These are phyloP conservation scores for Candida arabinofermentans DNA, from an alignment of 805 yeast genomes.

Conservation along the genomic window DNA sequence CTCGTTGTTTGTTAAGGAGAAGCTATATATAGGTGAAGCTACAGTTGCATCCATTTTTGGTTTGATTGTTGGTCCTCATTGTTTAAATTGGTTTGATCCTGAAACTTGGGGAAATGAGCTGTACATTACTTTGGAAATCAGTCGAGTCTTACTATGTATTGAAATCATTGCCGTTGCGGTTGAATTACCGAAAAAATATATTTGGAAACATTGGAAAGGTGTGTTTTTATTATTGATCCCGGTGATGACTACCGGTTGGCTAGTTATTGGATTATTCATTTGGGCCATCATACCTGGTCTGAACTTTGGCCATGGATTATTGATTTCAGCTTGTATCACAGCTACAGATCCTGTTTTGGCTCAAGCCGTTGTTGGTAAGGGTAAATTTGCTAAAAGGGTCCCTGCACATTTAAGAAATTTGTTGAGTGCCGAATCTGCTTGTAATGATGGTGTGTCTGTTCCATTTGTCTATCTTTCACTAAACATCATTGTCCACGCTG, in stretches of 20 bases:
- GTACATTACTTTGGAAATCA: slow-evolving; percentile 51
- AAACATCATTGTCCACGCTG: slow-evolving; percentile 46
- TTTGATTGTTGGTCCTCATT: slow-evolving; percentile 55
- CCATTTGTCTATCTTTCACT: slow-evolving; percentile 66
- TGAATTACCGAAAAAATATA: slow-evolving; percentile 65
- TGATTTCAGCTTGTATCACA: slow-evolving; percentile 67
- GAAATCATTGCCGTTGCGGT: slow-evolving; percentile 73
- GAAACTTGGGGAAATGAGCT: slow-evolving; percentile 53
- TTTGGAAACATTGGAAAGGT: slow-evolving; percentile 55
- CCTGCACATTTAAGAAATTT: slow-evolving; percentile 59
- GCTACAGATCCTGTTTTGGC: slow-evolving; percentile 78
- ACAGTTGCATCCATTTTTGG: slow-evolving; percentile 64
- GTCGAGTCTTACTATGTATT: slow-evolving; percentile 62
- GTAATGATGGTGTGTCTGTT: slow-evolving; percentile 70
- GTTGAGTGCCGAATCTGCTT: slow-evolving; percentile 67
- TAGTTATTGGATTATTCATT: slow-evolving; percentile 57
- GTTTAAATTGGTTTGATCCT: slow-evolving; percentile 56
- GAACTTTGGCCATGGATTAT: slow-evolving; percentile 49
- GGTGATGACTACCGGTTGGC: slow-evolving; percentile 71
- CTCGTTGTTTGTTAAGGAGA: slow-evolving; percentile 57
- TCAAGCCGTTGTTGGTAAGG: slow-evolving; percentile 70
- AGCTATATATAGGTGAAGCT: slow-evolving; percentile 61
- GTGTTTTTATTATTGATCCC: slow-evolving; percentile 58
- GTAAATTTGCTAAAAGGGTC: slow-evolving; percentile 64
- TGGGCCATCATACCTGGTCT: slow-evolving; percentile 60